These are phyloP conservation scores for Tetracladium marchalianum DNA, from an alignment of 495 filamentous ascomycete genomes.

Conservation along the genomic window DNA sequence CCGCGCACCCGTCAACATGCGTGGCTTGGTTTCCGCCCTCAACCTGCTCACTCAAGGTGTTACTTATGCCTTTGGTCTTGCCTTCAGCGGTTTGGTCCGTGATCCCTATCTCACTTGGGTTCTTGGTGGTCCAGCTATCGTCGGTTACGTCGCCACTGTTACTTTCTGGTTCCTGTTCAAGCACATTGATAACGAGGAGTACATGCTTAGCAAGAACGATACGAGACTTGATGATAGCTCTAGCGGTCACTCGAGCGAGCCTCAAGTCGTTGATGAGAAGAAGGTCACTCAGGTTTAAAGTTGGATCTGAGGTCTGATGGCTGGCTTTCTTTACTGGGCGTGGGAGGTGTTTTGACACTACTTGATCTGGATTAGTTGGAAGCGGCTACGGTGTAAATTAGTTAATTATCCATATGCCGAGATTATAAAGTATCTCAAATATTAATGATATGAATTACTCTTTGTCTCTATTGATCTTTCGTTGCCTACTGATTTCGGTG, in stretches of 20 bases:
- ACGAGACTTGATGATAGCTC: neutral
- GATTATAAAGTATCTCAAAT: too few species aligned
- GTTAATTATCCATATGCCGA: too few species aligned
- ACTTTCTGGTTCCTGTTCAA: conserved; percentile 38
- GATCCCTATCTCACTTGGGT: conserved; percentile 52
- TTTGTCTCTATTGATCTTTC: too few species aligned
- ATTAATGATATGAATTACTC: too few species aligned
- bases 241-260: neutral
- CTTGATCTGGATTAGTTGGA: too few species aligned
- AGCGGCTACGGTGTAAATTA: too few species aligned
- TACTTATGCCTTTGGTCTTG: conserved; percentile 46
- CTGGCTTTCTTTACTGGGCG: too few species aligned
- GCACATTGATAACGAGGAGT: conserved; percentile 35
- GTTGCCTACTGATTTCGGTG: too few species aligned
- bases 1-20: conserved; percentile 58
- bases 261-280: neutral
- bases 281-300: neutral
- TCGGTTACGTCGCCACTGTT: conserved; percentile 28
- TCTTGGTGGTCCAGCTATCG: conserved; percentile 38
- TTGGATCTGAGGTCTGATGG: too few species aligned
- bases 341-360: too few species aligned
- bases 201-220: conserved; percentile 27
- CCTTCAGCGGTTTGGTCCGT: conserved; percentile 42
- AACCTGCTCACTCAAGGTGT: conserved; percentile 47
- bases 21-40: conserved; percentile 49